Evolutionary conservation across 225 moss, liverwort and hornwort species (phyloP), one percentile per base, ranked within the genome.

Genomic region (Sphagnum contortum): DNA sequence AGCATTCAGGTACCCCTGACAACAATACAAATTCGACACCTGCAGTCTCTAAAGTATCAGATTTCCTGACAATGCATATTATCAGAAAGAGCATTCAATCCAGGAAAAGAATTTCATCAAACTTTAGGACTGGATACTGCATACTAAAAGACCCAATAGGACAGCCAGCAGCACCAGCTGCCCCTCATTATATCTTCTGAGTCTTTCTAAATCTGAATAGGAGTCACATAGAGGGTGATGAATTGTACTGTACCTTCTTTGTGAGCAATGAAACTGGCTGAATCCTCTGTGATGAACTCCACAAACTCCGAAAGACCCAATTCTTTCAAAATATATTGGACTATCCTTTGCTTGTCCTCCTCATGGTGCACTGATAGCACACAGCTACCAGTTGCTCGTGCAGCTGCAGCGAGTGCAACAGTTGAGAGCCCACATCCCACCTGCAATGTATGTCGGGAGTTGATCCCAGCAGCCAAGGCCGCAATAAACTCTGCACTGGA

Each of bases 371-470:
- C 84, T 47, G 88, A 88, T 10, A 70, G 72, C 61, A 88, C 67
- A 70, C 72, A 72, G 55, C 79, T 73, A 59, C 77, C 74, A 51
- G 88, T 88, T 46, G 81, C 79, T 71, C 80, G 77, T 14, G 88
- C 88, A 69, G 88, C 88, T 79, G 79, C 79, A 70, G 88, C 88
- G 53, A 88, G 84, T 47, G 88, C 79, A 56, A 88, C 70, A 44
- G 88, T 84, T 55, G 88, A 88, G 61, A 88, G 62, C 57, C 88
- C 88, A 74, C 88, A 88, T 68, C 88, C 88, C 69, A 88, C 64
- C 69, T 88, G 88, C 62, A 88, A 49, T 47, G 79, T 88, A 72
- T 84, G 88, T 56, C 75, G 88, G 62, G 88, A 79, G 59, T 84
- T 88, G 66, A 79, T 82, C 45, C 88, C 88, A 64, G 88, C 88